Evolutionary conservation across 2,329 filamentous ascomycete genomes (phyloP).

Genomic region (Xylariaceae sp.): DNA sequence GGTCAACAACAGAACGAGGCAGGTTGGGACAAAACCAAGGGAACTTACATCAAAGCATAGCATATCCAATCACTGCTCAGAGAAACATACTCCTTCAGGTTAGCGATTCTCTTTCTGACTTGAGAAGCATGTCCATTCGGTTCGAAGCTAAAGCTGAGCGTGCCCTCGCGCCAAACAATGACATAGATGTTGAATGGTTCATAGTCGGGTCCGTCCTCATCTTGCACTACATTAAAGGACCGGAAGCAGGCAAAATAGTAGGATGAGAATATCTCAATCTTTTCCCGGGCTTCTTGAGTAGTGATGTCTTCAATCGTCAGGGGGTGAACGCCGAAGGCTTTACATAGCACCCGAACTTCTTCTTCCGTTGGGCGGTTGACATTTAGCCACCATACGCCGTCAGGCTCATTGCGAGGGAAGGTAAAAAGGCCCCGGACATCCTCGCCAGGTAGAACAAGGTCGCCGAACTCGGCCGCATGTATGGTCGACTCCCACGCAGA

Average conservation of each 20-base stretch:
- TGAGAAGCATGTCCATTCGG: conserved; percentile 86
- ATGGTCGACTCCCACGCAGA: conserved; percentile 94
- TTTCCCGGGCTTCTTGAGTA: conserved; percentile 94
- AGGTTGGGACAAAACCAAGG: background rate
- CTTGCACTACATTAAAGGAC: conserved; percentile 81
- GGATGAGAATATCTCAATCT: conserved; percentile 95
- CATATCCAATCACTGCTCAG: conserved; percentile 98
- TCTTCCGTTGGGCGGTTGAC: conserved; percentile 88
- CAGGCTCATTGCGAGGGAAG: conserved; percentile 64
- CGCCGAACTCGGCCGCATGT: conserved; percentile 86
- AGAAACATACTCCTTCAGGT: conserved; percentile 92
- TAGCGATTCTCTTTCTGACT: conserved; percentile 88
- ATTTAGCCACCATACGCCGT: conserved; percentile 99
- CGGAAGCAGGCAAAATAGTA: conserved; percentile 99
- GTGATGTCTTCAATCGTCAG: conserved; percentile 96
- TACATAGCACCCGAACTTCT: conserved; percentile 86
- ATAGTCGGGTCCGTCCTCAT: conserved; percentile 81
- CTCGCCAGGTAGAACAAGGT: conserved; percentile 87
- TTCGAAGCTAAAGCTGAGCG: conserved; percentile 91
- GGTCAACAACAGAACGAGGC: conserved; percentile 32
- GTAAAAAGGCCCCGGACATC: conserved; percentile 86
- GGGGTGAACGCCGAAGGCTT: conserved; percentile 93
- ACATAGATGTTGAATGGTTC: conserved; percentile 97
- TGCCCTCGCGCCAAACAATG: conserved; percentile 93
- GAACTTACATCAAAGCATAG: conserved; percentile 88